Base-by-base conservation (phyloP, 352 stramenopile species). In the Sclerospora graminicola region DNA sequence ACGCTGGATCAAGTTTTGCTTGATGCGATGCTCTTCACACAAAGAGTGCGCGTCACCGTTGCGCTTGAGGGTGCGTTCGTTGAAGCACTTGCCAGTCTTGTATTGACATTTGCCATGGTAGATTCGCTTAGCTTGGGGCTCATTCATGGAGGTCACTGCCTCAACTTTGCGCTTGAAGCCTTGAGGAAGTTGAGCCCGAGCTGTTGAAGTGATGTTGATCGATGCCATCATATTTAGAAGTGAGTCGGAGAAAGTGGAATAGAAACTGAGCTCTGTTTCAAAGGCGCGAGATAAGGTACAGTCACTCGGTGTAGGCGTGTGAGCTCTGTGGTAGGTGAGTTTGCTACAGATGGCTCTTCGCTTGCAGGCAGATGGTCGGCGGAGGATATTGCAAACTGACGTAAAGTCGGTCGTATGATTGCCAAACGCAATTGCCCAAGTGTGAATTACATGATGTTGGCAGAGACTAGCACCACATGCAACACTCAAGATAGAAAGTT, bases 51-150 rank as follows among this genome's bases (percentile, higher is more conserved):
- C 73, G 34, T 89, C 66, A 31, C 80, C 80, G 29, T 89, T 89
- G 57, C 75, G 75, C 67, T 89, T 89, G 52, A 86, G 62, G 16
- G 80, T 84, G 45, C 80, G 77, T 49, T 89, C 77, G 36, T 92
- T 92, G 47, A 84, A 85, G 57, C 80, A 92, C 51, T 92, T 92
- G 59, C 80, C 75, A 19, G 80, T 89, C 51, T 92, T 88, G 69
- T 92, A 92, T 57, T 87, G 70, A 50, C 77, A 92, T 51, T 89
- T 91, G 55, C 76, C 76, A 19, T 70, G 70, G 59, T 84, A 85
- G 31, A 55, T 37, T 0, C 72, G 66, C 30, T 51, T 56, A 10
- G 32, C 13, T 0, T 36, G 10, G 7, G 48, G 29, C 18, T 57
- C 51, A 14, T 20, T 52, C 16, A 29, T 45, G 23, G 35, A 36